Percentiles rank a stretch among this genome's conserved stretches.
phyloP scores from a whole-genome alignment of 139 green algal species.

The Chlorella sp. region DNA sequence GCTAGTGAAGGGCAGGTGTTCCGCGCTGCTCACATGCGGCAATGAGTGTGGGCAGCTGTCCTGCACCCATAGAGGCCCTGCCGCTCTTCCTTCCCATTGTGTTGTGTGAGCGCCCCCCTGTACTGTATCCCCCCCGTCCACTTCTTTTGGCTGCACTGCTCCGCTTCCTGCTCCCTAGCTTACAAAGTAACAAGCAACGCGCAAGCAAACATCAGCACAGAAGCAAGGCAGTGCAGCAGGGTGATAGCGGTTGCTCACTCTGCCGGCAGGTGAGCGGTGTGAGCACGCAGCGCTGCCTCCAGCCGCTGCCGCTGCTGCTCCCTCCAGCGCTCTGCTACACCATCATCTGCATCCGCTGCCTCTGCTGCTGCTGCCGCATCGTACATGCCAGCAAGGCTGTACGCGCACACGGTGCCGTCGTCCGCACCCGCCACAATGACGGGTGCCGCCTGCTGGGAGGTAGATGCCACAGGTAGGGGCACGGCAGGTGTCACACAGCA shows the following conservation, averaged over 20 bases:
- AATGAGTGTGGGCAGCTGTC: neutral
- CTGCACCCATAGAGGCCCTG: neutral
- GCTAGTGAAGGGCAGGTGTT: no score
- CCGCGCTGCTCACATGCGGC: no score
- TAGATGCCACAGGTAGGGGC: no score
- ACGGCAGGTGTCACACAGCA: neutral
- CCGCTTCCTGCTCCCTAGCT: no score
- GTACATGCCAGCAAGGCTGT: conserved; percentile 45
- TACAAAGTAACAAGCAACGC: neutral
- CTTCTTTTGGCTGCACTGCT: no score
- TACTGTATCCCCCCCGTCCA: no score
- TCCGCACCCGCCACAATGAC: conserved; percentile 72
- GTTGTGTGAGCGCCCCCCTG: no score
- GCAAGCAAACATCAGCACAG: neutral
- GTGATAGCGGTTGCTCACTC: neutral
- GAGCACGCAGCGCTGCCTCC: conserved; percentile 8
- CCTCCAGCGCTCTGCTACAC: neutral
- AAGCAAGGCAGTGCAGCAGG: neutral
- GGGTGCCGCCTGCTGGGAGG: conserved; percentile 43
- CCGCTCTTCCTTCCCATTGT: no score
- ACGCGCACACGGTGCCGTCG: conserved; percentile 64
- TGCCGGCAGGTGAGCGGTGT: neutral
- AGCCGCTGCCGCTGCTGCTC: conserved; percentile 23
- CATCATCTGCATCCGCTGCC: neutral
- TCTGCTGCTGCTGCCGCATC: neutral